A percentile compares a stretch with the other conserved stretches of the same genome.
phyloP scores from a whole-genome alignment of 768 basidiomycete species.

The Lentinula sp. region DNA sequence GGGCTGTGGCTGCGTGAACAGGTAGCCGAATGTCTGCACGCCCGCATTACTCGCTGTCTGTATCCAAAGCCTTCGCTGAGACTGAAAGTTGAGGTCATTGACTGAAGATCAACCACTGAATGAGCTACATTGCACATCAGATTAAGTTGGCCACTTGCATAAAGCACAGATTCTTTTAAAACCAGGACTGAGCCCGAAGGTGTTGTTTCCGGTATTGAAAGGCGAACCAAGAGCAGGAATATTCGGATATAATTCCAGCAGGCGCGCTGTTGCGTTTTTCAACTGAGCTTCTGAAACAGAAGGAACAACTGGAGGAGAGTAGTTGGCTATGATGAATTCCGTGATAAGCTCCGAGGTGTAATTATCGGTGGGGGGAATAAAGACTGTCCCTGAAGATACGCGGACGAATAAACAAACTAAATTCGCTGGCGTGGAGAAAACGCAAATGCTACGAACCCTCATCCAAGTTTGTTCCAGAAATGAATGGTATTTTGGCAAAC shows the following conservation, averaged over 20 bases:
- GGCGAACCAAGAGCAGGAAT: slow-evolving; percentile 36
- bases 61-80: slow-evolving; percentile 3
- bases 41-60: background rate
- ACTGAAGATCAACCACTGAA: background rate
- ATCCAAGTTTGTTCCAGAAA: slow-evolving; percentile 37
- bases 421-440: background rate
- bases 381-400: slow-evolving; percentile 22
- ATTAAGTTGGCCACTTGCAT: slow-evolving; percentile 11
- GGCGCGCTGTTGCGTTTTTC: slow-evolving; percentile 9
- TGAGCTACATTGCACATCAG: background rate
- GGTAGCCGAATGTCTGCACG: background rate
- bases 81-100: slow-evolving; percentile 21
- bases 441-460: slow-evolving; percentile 26
- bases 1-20: slow-evolving; percentile 14
- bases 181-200: slow-evolving; percentile 32
- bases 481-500: slow-evolving; percentile 31
- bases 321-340: slow-evolving; percentile 15
- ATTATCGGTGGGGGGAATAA: slow-evolving; percentile 14
- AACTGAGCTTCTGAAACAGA: slow-evolving; percentile 7
- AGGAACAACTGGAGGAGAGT: slow-evolving; percentile 19
- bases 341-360: slow-evolving; percentile 19
- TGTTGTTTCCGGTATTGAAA: slow-evolving; percentile 36
- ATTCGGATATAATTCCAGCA: slow-evolving; percentile 36
- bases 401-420: background rate
- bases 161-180: slow-evolving; percentile 34